These are phyloP conservation scores for Lyophyllum semitale DNA, from an alignment of 768 basidiomycete species.

Conservation along the genomic window DNA sequence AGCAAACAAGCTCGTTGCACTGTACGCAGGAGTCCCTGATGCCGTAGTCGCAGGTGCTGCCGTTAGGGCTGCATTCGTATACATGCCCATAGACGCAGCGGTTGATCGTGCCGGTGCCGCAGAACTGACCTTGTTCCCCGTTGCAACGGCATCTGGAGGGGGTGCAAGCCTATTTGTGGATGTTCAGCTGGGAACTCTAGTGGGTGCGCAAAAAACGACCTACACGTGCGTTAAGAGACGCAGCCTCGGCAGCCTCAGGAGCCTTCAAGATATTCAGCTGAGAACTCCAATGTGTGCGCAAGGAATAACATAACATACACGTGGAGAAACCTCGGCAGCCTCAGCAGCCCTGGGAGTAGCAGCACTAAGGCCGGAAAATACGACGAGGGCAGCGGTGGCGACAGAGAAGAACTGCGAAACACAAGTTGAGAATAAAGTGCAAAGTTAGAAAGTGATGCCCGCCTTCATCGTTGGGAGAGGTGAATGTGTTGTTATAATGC, in stretches of 20 bases:
- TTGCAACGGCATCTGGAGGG: constrained; percentile 14
- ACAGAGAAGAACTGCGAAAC: constrained; percentile 12
- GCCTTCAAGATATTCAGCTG: too few species aligned
- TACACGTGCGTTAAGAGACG: too few species aligned
- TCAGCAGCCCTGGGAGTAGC: constrained; percentile 9
- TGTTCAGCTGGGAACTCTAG: background rate
- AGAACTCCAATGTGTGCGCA: too few species aligned
- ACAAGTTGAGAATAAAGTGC: background rate
- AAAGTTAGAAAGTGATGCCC: background rate
- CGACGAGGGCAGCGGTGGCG: constrained; percentile 9
- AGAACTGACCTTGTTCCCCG: constrained; percentile 14
- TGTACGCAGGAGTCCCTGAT: constrained; percentile 11
- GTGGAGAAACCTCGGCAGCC: constrained; percentile 1
- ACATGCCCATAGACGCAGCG: constrained; percentile 18
- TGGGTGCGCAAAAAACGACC: too few species aligned
- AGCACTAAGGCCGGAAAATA: constrained; percentile 14
- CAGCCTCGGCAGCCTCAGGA: too few species aligned
- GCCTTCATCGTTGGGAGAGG: constrained; percentile 7
- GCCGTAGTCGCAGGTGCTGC: constrained; percentile 17
- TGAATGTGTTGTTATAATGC: background rate
- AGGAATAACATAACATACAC: constrained; percentile 1
- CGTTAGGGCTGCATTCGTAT: constrained; percentile 17
- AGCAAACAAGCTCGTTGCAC: constrained; percentile 18
- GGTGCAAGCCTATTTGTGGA: constrained; percentile 9
- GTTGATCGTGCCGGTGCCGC: constrained; percentile 17